A percentile compares a stretch with the other conserved stretches of the same genome.
Evolutionary conservation across 768 basidiomycete genomes (phyloP).

Genomic region (Suillus subluteus): DNA sequence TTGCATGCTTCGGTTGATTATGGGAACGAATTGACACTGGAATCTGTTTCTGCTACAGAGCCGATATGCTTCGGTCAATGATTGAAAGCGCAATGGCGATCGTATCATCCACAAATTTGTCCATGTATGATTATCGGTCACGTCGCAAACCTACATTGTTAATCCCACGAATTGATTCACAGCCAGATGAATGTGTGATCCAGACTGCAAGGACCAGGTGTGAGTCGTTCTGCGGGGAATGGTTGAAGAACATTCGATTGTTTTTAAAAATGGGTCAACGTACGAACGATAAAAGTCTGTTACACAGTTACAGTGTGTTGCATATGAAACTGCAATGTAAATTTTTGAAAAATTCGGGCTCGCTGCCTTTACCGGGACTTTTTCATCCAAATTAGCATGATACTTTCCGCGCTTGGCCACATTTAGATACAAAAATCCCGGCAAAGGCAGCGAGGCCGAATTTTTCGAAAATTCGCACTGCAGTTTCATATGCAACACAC

Average conservation of each 20-base stretch:
- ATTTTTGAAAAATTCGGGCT: too few relatives aligned
- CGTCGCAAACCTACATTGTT: background rate
- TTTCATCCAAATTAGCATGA: too few relatives aligned
- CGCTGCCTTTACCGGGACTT: too few relatives aligned
- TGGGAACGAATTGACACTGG: background rate
- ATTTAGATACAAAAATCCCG: too few relatives aligned
- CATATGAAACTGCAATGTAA: too few relatives aligned
- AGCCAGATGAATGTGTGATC: background rate
- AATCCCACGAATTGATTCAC: background rate
- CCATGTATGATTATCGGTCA: background rate
- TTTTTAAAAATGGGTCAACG: background rate
- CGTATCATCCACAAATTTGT: background rate
- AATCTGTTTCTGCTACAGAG: background rate
- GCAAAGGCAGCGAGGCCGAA: too few relatives aligned
- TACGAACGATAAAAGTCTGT: background rate
- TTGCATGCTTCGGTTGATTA: background rate
- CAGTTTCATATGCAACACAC: too few relatives aligned
- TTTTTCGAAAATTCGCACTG: too few relatives aligned
- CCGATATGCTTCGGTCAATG: background rate
- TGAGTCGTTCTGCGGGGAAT: background rate
- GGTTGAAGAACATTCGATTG: background rate
- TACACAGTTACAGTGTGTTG: too few relatives aligned
- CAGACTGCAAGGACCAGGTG: background rate
- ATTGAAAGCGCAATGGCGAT: background rate
- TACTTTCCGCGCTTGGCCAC: too few relatives aligned